A percentile compares a stretch with the other conserved stretches of the same genome.
Evolutionary conservation across 1,139 yeast genomes (phyloP).

Genomic region (Pichia cactophila): DNA sequence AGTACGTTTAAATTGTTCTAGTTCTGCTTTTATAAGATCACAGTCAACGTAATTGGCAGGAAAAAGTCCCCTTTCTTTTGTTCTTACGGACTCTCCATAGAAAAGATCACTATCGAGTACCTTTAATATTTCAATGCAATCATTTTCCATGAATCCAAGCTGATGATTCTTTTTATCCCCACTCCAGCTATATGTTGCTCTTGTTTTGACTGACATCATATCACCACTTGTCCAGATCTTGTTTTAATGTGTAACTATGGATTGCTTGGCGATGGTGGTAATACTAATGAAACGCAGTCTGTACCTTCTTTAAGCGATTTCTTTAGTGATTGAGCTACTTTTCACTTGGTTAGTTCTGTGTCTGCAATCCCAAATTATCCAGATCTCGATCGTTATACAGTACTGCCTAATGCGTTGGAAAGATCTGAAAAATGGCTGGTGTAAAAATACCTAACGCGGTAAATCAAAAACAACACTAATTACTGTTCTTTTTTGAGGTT

Average conservation of each 20-base stretch:
- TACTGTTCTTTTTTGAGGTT: background rate
- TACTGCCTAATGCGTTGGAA: background rate
- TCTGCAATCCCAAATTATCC: too few relatives aligned
- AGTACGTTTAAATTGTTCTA: conserved; percentile 13
- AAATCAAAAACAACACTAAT: background rate
- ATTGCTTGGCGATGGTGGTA: too few relatives aligned
- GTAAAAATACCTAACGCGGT: conserved; percentile 31
- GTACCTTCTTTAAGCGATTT: too few relatives aligned
- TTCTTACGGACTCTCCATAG: conserved; percentile 75
- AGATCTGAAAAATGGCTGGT: conserved; percentile 29
- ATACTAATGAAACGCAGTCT: too few relatives aligned
- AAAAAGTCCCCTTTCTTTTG: conserved; percentile 76
- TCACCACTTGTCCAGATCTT: too few relatives aligned
- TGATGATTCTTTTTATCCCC: conserved; percentile 54
- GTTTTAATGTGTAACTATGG: too few relatives aligned
- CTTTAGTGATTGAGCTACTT: too few relatives aligned
- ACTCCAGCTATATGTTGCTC: conserved; percentile 28
- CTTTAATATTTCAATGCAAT: conserved; percentile 72
- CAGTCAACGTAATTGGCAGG: conserved; percentile 79
- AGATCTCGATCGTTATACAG: too few relatives aligned
- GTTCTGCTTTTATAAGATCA: conserved; percentile 30
- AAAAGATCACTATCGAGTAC: conserved; percentile 90
- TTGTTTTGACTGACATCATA: conserved; percentile 18
- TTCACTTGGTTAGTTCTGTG: too few relatives aligned
- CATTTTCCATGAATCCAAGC: conserved; percentile 90